Evolutionary conservation across 805 yeast genomes (phyloP), one percentile per base, ranked within the genome.

Genomic region (Candida vaughaniae): DNA sequence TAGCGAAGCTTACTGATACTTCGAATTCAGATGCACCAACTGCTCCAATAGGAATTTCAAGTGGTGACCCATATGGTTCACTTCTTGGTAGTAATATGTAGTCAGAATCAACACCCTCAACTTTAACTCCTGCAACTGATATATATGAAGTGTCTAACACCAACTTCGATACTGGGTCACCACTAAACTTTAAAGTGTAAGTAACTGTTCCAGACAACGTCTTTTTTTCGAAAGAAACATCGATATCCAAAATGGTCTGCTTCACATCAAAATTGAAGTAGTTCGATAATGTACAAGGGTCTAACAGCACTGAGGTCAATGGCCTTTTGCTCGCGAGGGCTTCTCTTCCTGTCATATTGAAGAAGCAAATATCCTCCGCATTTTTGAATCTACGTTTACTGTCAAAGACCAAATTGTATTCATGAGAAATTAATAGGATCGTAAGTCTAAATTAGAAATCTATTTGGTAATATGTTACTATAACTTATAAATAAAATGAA

Each of bases 221-320:
- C 35, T 57, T 45, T 16, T 42, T 25, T 16, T 56, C 61, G 39
- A 62, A 62, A 22, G 41, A 41, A 8, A 62, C 53, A 7, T 45
- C 44, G 22, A 58, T 35, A 30, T 51, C 45, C 31, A 61, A 52
- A 4, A 39, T 35, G 7, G 58, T 54, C 15, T 41, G 41, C 10
- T 31, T 16, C 10, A 58, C 49, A 14, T 43, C 29, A 36, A 58
- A 60, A 27, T 50, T 43, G 18, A 39, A 35, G 41, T 58, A 62
- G 45, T 61, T 62, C 22, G 67, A 62, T 18, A 31, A 25, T 5
- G 62, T 58, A 39, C 59, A 55, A 6, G 56, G 58, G 39, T 60
- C 65, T 18, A 42, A 31, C 11, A 38, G 43, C 7, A 49, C 56
- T 4, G 33, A 18, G 8, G 6, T 19, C 3, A 25, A 10, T 6